Evolutionary conservation across 441 rosid species (phyloP), one percentile per base, ranked within the genome.

Genomic region (Euphorbia corollata): DNA sequence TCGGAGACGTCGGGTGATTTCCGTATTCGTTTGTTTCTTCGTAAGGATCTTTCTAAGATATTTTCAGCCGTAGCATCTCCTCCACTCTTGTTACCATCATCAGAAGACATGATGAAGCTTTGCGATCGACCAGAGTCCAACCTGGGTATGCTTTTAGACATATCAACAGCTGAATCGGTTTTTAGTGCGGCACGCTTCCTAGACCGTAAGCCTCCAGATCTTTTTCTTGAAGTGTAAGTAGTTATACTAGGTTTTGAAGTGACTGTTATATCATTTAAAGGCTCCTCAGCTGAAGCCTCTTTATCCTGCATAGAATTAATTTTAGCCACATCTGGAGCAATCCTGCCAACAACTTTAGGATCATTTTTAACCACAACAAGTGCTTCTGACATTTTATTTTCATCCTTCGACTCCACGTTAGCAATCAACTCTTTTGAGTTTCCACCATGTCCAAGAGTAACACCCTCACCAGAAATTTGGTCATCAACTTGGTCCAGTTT

Each of bases 171-270:
- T 19, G 73, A 53, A 64, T 68, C 71, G 61, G 77, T 85, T 74
- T 77, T 80, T 43, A 67, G 78, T 12, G 75, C 59, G 41, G 75
- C 76, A 64, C 73, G 68, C 69, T 80, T 87, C 76, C 84, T 82
- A 56, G 81, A 75, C 23, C 73, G 78, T 24, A 74, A 69, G 59
- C 84, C 81, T 68, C 84, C 88, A 59, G 89, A 82, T 75, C 89
- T 86, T 79, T 79, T 89, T 69, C 91, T 88, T 63, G 97, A 83
- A 62, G 88, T 77, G 82, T 94, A 89, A 36, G 94, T 91, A 38
- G 90, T 77, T 73, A 91, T 61, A 48, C 73, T 56, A 57, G 88
- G 82, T 61, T 77, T 72, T 69, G 81, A 90, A 72, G 77, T 68
- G 73, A 60, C 74, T 39, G 67, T 61, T 45, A 68, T 48, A 67